Base-by-base conservation (phyloP, 345 rosid species). In the Populus pruinosa region DNA sequence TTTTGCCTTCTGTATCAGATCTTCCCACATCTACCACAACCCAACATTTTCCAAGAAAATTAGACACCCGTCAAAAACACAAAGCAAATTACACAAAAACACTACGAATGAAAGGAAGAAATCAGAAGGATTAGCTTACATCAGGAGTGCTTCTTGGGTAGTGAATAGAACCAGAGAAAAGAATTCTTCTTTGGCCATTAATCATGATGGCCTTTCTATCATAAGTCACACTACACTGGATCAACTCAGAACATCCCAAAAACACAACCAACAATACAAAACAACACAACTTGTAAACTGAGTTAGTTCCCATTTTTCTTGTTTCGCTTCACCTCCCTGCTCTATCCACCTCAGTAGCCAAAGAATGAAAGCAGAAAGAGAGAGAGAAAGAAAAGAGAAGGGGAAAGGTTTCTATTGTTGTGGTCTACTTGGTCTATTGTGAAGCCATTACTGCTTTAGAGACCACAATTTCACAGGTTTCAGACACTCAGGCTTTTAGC, bases 1-100 rank as follows among this genome's bases (percentile, higher is more conserved):
- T 82, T 94, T 96, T 5, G 99, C 99, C 89, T 96, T 96, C 91
- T 81, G 90, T 81, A 96, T 92, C 84, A 96, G 94, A 91, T 88
- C 94, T 85, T 92, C 98, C 99, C 99, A 96, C 99, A 96, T 96
- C 99, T 94, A 77, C 85, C 67, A 74, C 69, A 72, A 55, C 3
- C 65, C 59, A 18, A 64, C 47, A 17, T 63, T 73, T 73, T 25
- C 70, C 72, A 61, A 29, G 6, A 69, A 59, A 27, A 72, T 36
- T 63, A 75, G 76, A 53, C 20, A 77, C 63, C 33, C 59, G n/a
- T 33, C 10, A 55, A 14, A 56, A 18, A 71, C 18, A 35, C 4
- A 43, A 44, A 68, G 20, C 21, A 36, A 70, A 35, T n/a, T 50
- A 13, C 38, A 25, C 9, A 71, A 13, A 38, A 64, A 65, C 21